These are phyloP conservation scores for Calonectria honghensis DNA, from an alignment of 2,329 filamentous ascomycete species.

Conservation along the genomic window DNA sequence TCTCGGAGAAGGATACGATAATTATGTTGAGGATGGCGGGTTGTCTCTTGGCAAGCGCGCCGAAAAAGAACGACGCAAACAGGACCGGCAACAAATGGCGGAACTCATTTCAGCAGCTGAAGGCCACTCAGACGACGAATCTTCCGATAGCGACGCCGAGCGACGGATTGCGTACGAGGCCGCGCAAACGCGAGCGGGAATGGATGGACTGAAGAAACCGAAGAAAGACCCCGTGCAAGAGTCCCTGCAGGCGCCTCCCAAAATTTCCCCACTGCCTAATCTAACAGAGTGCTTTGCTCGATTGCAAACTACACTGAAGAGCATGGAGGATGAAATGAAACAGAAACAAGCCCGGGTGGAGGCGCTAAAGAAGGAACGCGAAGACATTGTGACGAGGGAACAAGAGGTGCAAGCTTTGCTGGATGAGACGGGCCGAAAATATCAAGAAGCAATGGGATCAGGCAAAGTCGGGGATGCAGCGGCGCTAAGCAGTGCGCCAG, in stretches of 20 bases:
- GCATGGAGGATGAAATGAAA: slow-evolving; percentile 78
- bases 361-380: slow-evolving; percentile 80
- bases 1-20: slow-evolving; percentile 93
- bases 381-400: slow-evolving; percentile 81
- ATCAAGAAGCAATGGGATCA: slow-evolving; percentile 66
- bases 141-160: slow-evolving; percentile 82
- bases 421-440: slow-evolving; percentile 84
- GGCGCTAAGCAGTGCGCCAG: slow-evolving; percentile 39
- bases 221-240: slow-evolving; percentile 60
- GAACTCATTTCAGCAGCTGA: slow-evolving; percentile 89
- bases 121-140: slow-evolving; percentile 76
- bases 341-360: slow-evolving; percentile 78
- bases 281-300: slow-evolving; percentile 80
- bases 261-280: slow-evolving; percentile 85
- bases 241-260: slow-evolving; percentile 77
- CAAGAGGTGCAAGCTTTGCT: slow-evolving; percentile 87
- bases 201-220: slow-evolving; percentile 80
- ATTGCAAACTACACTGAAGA: slow-evolving; percentile 76
- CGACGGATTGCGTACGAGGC: slow-evolving; percentile 89
- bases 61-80: slow-evolving; percentile 80
- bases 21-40: slow-evolving; percentile 89
- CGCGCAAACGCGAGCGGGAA: slow-evolving; percentile 89
- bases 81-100: slow-evolving; percentile 85
- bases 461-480: slow-evolving; percentile 48
- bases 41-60: slow-evolving; percentile 87